Evolutionary conservation across 371 early-diverging fungal species (phyloP).

Genomic region (Fennellomyces sp.): DNA sequence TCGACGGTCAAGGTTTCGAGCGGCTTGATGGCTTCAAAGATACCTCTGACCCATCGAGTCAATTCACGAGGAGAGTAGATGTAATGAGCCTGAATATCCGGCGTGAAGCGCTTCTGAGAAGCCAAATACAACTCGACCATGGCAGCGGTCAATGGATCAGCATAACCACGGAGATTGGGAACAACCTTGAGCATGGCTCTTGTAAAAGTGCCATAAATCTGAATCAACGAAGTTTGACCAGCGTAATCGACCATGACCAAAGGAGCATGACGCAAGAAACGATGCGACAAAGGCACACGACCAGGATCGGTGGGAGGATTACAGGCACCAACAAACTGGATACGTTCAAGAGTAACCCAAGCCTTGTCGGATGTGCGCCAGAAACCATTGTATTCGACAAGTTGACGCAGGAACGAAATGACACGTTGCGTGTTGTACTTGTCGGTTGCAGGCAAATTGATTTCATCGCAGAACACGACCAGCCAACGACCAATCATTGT

Average conservation of each 20-base stretch:
- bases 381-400: slow-evolving; percentile 96
- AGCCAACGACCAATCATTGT: slow-evolving; percentile 89
- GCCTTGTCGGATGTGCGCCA: slow-evolving; percentile 91
- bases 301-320: slow-evolving; percentile 99
- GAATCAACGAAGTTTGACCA: slow-evolving; percentile 87
- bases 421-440: slow-evolving; percentile 98
- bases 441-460: slow-evolving; percentile 96
- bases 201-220: slow-evolving; percentile 95
- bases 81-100: slow-evolving; percentile 98
- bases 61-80: slow-evolving; percentile 99
- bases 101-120: slow-evolving; percentile 92
- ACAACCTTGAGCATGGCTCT: slow-evolving; percentile 94
- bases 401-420: slow-evolving; percentile 93
- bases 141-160: slow-evolving; percentile 91
- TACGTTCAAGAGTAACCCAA: slow-evolving; percentile 94
- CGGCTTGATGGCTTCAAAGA: slow-evolving; percentile 91
- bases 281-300: slow-evolving; percentile 91
- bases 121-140: slow-evolving; percentile 96
- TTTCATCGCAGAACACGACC: slow-evolving; percentile 99
- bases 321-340: slow-evolving; percentile 99
- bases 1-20: slow-evolving; percentile 84
- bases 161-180: slow-evolving; percentile 91
- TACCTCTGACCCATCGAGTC: slow-evolving; percentile 98
- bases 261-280: slow-evolving; percentile 97
- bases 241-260: slow-evolving; percentile 99